phyloP scores from a whole-genome alignment of 169 alveolate genomes.

The Ichthyophthirius multifiliis region DNA sequence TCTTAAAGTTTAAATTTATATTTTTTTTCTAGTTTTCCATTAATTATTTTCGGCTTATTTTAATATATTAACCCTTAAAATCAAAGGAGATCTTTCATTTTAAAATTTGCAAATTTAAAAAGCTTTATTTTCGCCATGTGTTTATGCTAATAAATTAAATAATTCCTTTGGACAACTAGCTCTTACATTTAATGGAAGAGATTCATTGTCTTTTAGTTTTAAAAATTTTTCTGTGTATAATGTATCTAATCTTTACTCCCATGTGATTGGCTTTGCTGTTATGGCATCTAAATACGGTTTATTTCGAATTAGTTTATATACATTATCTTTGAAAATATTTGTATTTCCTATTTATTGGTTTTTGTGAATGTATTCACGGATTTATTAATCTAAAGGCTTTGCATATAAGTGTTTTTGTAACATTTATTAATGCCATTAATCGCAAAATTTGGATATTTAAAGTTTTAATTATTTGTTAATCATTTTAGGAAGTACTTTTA shows the following conservation, averaged over 20 bases:
- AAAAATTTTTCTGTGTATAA: conserved; percentile 25
- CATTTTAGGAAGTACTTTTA: too few relatives aligned
- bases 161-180: conserved; percentile 57
- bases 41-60: too few relatives aligned
- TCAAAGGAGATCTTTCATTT: conserved; percentile 54
- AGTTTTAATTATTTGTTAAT: too few relatives aligned
- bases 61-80: conserved; percentile 61
- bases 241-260: conserved; percentile 53
- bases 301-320: conserved; percentile 44
- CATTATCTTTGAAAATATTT: conserved; percentile 48
- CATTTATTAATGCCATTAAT: too few relatives aligned
- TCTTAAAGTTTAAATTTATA: too few relatives aligned
- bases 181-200: conserved; percentile 38
- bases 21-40: too few relatives aligned
- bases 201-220: neutral
- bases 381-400: too few relatives aligned
- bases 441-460: too few relatives aligned
- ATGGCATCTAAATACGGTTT: conserved; percentile 50
- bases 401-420: too few relatives aligned
- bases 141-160: too few relatives aligned
- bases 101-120: conserved; percentile 28
- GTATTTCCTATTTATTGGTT: too few relatives aligned
- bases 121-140: conserved; percentile 61
- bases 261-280: conserved; percentile 44
- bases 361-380: too few relatives aligned